Base-by-base conservation (phyloP, 2,329 filamentous ascomycete genomes). In the Penicillium brasilianum region DNA sequence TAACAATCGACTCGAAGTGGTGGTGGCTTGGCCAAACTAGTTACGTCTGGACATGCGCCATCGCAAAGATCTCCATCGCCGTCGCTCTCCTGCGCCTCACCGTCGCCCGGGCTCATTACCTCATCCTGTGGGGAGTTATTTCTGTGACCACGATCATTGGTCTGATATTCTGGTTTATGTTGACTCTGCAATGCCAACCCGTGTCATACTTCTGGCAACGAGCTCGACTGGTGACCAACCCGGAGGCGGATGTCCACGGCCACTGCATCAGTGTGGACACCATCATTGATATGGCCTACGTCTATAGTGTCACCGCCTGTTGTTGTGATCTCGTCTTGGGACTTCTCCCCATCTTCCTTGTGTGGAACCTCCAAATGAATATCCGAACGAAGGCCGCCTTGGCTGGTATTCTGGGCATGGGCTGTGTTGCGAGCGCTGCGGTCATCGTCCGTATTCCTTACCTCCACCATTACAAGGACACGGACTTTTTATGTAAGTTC, bases 1-100 rank as follows among this genome's bases (percentile, higher is more conserved):
- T 63, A 46, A 64, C 49, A 22, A 41, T 22, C 25, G 37, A 44
- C 10, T 36, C 20, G 9, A 20, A 76, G 75, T 77, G 73, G 72
- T 86, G 83, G 83, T 86, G 82, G 74, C 77, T 86, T n/a, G 83
- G 82, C 64, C 84, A 86, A 66, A 73, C 83, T n/a, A 80, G 81
- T 63, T 87, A 86, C 69, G 79, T 82, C 8, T 70, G 83, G 57
- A 76, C 79, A 5, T 83, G 78, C 22, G 76, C 79, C 41, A 69
- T 81, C 13, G 77, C 83, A 49, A 85, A 84, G 60, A 76, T 84
- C 39, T 81, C 83, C 1, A 82, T 86, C 55, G 82, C 78, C 5
- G 73, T 84, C n/a, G 84, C 85, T 61, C 78, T 86, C 46, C 78
- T 85, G 14, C 81, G 84, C 53, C 77, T 87, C 20, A 82, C 83